Percentiles rank a stretch among this genome's conserved stretches.
Evolutionary conservation across 2,329 filamentous ascomycete species (phyloP).

Genomic region (Tolypocladium tundrense): DNA sequence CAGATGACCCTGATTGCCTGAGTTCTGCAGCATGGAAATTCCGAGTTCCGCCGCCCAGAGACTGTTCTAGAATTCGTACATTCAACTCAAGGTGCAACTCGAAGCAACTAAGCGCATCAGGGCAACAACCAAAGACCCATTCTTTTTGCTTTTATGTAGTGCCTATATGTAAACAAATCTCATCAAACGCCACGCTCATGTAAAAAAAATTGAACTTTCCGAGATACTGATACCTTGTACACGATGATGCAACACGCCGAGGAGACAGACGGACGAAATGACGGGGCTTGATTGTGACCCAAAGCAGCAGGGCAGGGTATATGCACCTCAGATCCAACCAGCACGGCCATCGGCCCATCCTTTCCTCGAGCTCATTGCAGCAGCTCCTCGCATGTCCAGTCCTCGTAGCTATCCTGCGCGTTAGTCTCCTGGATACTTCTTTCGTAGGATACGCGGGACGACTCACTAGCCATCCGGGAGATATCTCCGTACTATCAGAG

Average conservation of each 20-base stretch:
- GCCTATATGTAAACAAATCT: background rate
- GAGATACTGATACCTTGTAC: slow-evolving; percentile 5
- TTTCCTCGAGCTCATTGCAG: slow-evolving; percentile 39
- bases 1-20: background rate
- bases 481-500: slow-evolving; percentile 87
- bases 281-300: background rate
- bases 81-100: background rate
- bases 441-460: slow-evolving; percentile 4
- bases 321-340: slow-evolving; percentile 3
- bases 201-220: slow-evolving; percentile 13
- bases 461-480: slow-evolving; percentile 92
- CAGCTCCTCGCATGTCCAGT: slow-evolving; percentile 97
- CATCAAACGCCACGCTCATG: slow-evolving; percentile 26
- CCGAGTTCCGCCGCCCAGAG: background rate
- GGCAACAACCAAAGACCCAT: background rate
- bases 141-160: background rate
- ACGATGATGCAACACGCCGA: background rate
- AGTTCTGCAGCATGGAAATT: background rate
- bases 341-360: slow-evolving; percentile 5
- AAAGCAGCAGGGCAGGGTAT: background rate
- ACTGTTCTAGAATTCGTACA: too few relatives aligned
- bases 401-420: slow-evolving; percentile 68
- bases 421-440: background rate
- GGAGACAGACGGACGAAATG: background rate
- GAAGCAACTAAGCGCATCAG: background rate